Conservation (phyloP, 1,284 basidiomycete genomes). For the Cutaneotrichosporon daszewskae region DNA sequence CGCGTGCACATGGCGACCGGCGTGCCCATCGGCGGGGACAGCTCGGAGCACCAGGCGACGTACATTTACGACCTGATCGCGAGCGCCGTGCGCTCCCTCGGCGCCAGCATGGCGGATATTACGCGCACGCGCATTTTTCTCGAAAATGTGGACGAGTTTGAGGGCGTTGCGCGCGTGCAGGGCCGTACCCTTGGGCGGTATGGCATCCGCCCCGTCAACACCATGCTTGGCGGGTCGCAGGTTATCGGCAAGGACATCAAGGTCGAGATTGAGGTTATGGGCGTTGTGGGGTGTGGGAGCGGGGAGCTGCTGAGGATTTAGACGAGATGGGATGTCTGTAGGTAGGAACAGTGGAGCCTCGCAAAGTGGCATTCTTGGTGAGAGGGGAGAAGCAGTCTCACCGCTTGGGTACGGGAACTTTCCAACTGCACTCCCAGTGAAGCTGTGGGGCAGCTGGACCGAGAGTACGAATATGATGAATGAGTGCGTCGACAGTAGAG, state of each 20-base stretch:
- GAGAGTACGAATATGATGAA: too few species aligned
- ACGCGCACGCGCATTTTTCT: slow-evolving; percentile 18
- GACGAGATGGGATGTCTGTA: too few species aligned
- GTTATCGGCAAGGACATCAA: slow-evolving; percentile 10
- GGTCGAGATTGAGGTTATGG: slow-evolving; percentile 22
- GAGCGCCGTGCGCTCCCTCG: slow-evolving; percentile 10
- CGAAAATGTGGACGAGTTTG: slow-evolving; percentile 9
- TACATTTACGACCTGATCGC: slow-evolving; percentile 19
- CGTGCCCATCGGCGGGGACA: slow-evolving; percentile 4
- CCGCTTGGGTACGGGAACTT: too few species aligned
- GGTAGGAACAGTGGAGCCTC: too few species aligned
- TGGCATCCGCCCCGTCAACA: slow-evolving; percentile 19
- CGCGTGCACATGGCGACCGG: slow-evolving; percentile 6
- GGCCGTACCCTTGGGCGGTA: slow-evolving; percentile 9
- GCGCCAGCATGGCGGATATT: slow-evolving; percentile 15
- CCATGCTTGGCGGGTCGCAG: slow-evolving; percentile 15
- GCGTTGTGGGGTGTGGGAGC: too few species aligned
- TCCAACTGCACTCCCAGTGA: too few species aligned
- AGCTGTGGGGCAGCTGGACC: too few species aligned
- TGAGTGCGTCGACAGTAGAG: too few species aligned
- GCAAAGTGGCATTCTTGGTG: too few species aligned
- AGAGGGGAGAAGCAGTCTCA: too few species aligned
- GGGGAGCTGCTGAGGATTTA: too few species aligned
- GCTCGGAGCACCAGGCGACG: slow-evolving; percentile 13
- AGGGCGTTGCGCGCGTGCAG: slow-evolving; percentile 14